Percentiles rank a stretch among this genome's conserved stretches.
Evolutionary conservation across 805 yeast species (phyloP).

Genomic region (Candida awuae): DNA sequence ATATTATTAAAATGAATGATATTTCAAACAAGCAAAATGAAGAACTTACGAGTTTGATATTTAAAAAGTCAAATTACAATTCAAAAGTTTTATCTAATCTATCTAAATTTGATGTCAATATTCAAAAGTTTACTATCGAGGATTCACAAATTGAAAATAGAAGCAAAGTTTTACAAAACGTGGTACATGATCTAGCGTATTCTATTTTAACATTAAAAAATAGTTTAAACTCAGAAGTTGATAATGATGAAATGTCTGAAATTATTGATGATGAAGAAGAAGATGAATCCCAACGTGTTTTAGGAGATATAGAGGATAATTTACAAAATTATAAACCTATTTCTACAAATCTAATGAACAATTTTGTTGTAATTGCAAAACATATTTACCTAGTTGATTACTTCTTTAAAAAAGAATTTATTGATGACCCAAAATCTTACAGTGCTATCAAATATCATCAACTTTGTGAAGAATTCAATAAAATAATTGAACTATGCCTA

Average conservation of each 20-base stretch:
- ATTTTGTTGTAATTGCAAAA: conserved; percentile 21
- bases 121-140: conserved; percentile 4
- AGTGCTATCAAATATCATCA: conserved; percentile 15
- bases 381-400: conserved; percentile 19
- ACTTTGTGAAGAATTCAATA: conserved; percentile 15
- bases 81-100: conserved; percentile 18
- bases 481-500: conserved; percentile 17
- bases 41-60: conserved; percentile 23
- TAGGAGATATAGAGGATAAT: conserved; percentile 7
- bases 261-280: neutral
- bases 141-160: conserved; percentile 15
- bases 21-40: conserved; percentile 21
- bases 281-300: neutral
- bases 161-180: conserved; percentile 17
- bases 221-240: neutral
- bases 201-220: conserved; percentile 14
- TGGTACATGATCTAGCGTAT: conserved; percentile 23
- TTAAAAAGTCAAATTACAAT: conserved; percentile 24
- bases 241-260: neutral
- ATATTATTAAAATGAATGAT: conserved; percentile 29
- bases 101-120: conserved; percentile 14
- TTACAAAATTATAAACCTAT: conserved; percentile 4
- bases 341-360: conserved; percentile 13
- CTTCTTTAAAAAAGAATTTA: conserved; percentile 18
- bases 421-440: conserved; percentile 7